These are phyloP conservation scores for Triticum aestivum DNA, from an alignment of 176 grass and related monocot species.

Conservation along the genomic window DNA sequence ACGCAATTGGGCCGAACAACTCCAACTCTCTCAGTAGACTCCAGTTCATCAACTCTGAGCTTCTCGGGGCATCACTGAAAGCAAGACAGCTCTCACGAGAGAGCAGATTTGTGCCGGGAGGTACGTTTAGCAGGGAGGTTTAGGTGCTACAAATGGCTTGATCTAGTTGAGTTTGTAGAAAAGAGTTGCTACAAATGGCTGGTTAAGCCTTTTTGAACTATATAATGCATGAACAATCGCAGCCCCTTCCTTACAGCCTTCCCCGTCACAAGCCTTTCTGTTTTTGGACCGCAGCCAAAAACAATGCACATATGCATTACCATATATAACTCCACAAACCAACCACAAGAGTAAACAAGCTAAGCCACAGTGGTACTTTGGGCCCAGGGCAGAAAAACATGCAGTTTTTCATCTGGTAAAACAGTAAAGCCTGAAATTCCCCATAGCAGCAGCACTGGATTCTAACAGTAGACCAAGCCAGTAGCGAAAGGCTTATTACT, in stretches of 20 bases:
- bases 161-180: no score
- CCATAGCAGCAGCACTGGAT: neutral
- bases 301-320: neutral
- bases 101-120: no score
- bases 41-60: no score
- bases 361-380: neutral
- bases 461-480: neutral
- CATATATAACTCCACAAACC: neutral
- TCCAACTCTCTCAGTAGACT: no score
- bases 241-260: neutral
- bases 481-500: neutral
- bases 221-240: no score
- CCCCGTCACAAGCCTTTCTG: neutral
- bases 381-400: neutral
- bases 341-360: neutral
- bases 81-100: no score
- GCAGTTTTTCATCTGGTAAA: neutral
- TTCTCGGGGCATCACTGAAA: no score
- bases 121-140: no score
- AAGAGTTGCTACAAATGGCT: no score
- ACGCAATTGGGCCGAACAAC: no score
- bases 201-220: no score
- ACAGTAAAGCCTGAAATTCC: neutral
- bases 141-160: no score
- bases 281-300: neutral